phyloP scores from a whole-genome alignment of 176 grass and related monocot species.

The Oryza meyeriana region DNA sequence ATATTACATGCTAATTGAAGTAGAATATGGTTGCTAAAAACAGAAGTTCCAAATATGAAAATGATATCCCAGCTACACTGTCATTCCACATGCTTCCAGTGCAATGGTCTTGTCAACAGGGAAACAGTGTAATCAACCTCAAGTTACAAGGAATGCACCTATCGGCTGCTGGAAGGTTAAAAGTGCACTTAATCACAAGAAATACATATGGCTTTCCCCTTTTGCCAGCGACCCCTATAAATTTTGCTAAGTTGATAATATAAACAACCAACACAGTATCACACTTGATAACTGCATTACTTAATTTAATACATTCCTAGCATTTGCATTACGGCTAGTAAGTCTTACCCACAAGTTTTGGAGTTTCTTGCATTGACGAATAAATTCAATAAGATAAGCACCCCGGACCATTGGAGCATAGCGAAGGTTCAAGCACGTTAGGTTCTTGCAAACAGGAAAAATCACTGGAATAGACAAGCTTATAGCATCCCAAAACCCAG shows the following conservation, averaged over 20 bases:
- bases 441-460: conserved; percentile 39
- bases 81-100: conserved; percentile 6
- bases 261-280: conserved; percentile 13
- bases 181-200: not conserved
- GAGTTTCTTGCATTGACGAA: conserved; percentile 53
- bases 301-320: conserved; percentile 17
- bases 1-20: not conserved
- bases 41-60: not conserved
- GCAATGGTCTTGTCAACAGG: not conserved
- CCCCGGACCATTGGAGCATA: conserved; percentile 41
- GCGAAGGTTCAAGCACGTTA: conserved; percentile 66
- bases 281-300: not conserved
- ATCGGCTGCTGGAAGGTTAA: not conserved
- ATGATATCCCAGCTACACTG: not conserved
- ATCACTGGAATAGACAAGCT: conserved; percentile 23
- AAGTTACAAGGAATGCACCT: not conserved
- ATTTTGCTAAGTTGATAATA: conserved; percentile 12
- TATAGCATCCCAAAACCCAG: conserved; percentile 66
- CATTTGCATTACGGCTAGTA: conserved; percentile 10
- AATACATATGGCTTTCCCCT: not conserved
- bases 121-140: conserved; percentile 2
- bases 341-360: conserved; percentile 60
- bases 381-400: conserved; percentile 44
- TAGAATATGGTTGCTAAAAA: not conserved
- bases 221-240: not conserved